Base-by-base conservation (phyloP, 2,329 filamentous ascomycete species). In the Arthroderma uncinatum region DNA sequence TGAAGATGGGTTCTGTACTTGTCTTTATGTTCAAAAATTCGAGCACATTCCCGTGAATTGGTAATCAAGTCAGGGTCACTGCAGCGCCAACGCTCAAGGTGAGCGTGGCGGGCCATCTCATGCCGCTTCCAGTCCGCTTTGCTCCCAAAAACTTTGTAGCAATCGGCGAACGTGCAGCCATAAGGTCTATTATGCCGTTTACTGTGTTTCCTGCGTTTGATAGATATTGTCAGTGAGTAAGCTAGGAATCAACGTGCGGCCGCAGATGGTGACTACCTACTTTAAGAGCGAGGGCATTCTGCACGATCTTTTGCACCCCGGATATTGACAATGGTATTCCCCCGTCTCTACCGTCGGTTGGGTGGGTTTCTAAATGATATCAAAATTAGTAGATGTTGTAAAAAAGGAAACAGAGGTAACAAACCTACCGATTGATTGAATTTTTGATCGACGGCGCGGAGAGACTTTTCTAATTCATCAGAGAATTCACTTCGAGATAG, bases 101-200 rank as follows among this genome's bases (percentile, higher is more conserved):
- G 81, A 60, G 81, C 82, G 68, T 95, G 90, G 65, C 92, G 86
- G 14, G 81, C 83, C 62, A 83, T 86, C 66, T 96, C 92, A 65
- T 96, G 91, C 1, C 91, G 82, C 68, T 94, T 95, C 91, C 83
- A 96, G 70, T 96, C 91, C 59, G 89, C 91, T 67, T 95, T 95
- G 70, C 87, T 91, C n/a, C 91, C 91, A 63, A 95, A 95, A 0
- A 68, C 76, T 66, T 89, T 90, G 53, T 72, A 70, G 65, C 91
- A 95, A 30, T 74, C 71, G 7, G 76, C 71, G 61, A 84, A 87
- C 0, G 89, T 95, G 70, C 91, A 96, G 10, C 83, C 84, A 61
- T 92, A 95, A 0, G 89, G 91, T 62, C 83, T 84, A 6, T 81
- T 78, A 68, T 96, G 91, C 1, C 90, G 82, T 67, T 89, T 92